Base-by-base conservation (phyloP, 1,284 basidiomycete species). In the Ceraceosorus guamensis region DNA sequence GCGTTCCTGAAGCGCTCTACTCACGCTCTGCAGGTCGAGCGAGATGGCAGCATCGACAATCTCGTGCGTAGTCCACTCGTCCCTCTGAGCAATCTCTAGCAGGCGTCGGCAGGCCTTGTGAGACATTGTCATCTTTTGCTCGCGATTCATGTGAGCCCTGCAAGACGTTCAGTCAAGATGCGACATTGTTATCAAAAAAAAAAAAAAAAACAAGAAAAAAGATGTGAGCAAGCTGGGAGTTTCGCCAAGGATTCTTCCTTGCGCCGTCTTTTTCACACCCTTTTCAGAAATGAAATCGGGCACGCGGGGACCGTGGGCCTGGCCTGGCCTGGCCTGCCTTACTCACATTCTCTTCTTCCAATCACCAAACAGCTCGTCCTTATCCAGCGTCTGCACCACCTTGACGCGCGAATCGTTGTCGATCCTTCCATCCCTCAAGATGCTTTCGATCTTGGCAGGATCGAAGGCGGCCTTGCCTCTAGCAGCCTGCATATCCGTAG, bases 21-120 rank as follows among this genome's bases (percentile, higher is more conserved):
- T 7, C n/a, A 43, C 11, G 13, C 50, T 55, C 54, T 70, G 68
- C 16, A 72, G 57, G 43, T 72, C 70, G 13, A 72, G 56, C 30
- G 62, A 57, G 13, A 67, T 52, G 8, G 63, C 67, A 2, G 68
- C 68, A 41, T 72, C 70, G 56, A 72, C 46, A 45, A 69, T 61
- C 57, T 70, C 62, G 55, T 69, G 67, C 7, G 68, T 68, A 31
- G 62, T 63, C 70, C 70, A 72, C 8, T 62, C 70, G 53, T 70
- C 46, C 46, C 58, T 52, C 14, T 68, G 66, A 6, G 59, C 65
- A 6, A 72, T 49, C 46, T 68, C 63, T 46, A 72, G 56, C n/a
- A 72, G 57, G 4, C 70, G 63, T 1, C 68, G 59, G 51, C 64
- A 67, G 49, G 68, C 70, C 39, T 63, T 65, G 59, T 72, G 70